Percentiles rank a stretch among this genome's conserved stretches.
Evolutionary conservation across 2,329 filamentous ascomycete genomes (phyloP).

Genomic region (Venturiaceae sp.): DNA sequence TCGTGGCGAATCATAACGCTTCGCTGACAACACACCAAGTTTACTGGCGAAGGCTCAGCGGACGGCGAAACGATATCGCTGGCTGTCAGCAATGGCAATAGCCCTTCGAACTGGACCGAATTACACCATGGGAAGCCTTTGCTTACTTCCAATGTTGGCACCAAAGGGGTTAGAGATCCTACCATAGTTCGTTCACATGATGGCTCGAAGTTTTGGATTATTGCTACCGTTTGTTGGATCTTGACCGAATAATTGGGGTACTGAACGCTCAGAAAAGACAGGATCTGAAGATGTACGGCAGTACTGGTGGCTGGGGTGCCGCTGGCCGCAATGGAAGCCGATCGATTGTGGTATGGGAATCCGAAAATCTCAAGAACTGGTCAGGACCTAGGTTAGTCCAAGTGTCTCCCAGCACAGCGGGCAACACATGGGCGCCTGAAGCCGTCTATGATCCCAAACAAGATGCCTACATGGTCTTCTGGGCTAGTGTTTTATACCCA

Average conservation of each 20-base stretch:
- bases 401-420: conserved; percentile 4
- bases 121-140: background rate
- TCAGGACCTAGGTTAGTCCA: background rate
- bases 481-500: conserved; percentile 1
- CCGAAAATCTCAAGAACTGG: background rate
- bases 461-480: background rate
- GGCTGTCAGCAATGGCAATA: conserved; percentile 1
- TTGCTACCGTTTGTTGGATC: conserved; percentile 3
- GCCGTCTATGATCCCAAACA: conserved; percentile 2
- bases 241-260: background rate
- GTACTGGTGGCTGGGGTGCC: background rate
- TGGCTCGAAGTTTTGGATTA: conserved; percentile 3
- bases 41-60: background rate
- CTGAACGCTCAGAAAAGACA: background rate
- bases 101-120: background rate
- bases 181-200: conserved; percentile 1
- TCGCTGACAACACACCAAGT: background rate
- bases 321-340: background rate
- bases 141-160: conserved; percentile 1
- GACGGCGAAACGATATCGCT: conserved; percentile 3
- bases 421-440: conserved; percentile 7
- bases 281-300: conserved; percentile 6
- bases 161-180: conserved; percentile 1
- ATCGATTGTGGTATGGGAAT: conserved; percentile 5
- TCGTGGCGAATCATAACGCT: background rate